Base-by-base conservation (phyloP, 2,329 filamentous ascomycete genomes). In the Aureobasidium sp. region DNA sequence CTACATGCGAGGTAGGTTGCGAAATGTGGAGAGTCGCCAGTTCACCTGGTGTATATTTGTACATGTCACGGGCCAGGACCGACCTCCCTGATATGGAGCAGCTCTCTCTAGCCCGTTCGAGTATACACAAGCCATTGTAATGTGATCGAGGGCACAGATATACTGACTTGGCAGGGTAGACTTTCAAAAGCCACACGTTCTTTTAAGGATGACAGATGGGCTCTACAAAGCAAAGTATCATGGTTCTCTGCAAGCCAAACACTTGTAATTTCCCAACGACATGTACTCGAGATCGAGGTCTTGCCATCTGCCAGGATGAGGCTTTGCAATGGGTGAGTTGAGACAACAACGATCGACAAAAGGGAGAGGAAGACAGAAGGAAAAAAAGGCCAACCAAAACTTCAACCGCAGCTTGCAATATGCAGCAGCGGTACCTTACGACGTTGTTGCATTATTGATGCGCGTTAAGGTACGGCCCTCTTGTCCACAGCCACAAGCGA, bases 351-450 rank as follows among this genome's bases (percentile, higher is more conserved):
- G 51, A 25, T 41, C 51, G 25, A 42, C 51, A 15, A 15, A 55
- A 20, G 29, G 41, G 27, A 34, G n/a, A 45, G 22, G n/a, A 25
- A 44, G 34, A 3, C 25, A 20, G 39, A 31, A 56, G 22, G n/a
- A 36, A 53, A 41, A 53, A 42, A 44, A 42, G 53, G 39, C 39
- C 25, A 45, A 45, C 37, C 39, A 57, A 57, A 36, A 45, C 27
- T 57, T 57, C 53, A 57, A 57, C 53, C 53, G 41, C 53, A 57
- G 39, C 53, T 25, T 45, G 27, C 53, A 44, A 15, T 17, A 29
- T 57, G 53, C 53, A 57, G 53, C 52, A n/a, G 37, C 53, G 39
- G 53, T 57, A 57, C 53, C 53, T 45, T 44, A 45, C 51, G 53
- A 57, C 29, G 53, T 20, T 14, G 53, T 31, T 57, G 41, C 53